Evolutionary conservation across 2,329 filamentous ascomycete genomes (phyloP).

Genomic region (Trichoderma atrobrunneum): DNA sequence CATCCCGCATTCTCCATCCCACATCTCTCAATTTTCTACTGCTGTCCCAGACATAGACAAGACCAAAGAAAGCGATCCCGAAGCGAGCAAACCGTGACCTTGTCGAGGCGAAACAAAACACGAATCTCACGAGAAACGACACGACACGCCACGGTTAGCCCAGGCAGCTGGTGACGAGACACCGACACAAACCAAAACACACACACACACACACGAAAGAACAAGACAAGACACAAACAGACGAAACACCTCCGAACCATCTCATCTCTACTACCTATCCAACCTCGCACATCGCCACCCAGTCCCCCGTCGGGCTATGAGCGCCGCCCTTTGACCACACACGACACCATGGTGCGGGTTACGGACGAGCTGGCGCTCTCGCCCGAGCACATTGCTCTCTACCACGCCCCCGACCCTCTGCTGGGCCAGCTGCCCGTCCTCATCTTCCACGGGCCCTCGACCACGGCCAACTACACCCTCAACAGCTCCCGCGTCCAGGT

Average conservation of each 20-base stretch:
- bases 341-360: slow-evolving; percentile 76
- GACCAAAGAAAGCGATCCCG: background rate
- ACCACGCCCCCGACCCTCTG: slow-evolving; percentile 81
- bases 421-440: slow-evolving; percentile 79
- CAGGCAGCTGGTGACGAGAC: background rate
- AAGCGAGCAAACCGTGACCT: background rate
- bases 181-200: background rate
- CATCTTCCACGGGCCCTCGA: slow-evolving; percentile 88
- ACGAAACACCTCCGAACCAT: background rate
- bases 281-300: background rate
- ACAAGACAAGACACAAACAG: background rate
- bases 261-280: background rate
- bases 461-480: slow-evolving; percentile 79
- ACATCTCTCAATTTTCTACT: background rate
- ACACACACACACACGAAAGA: background rate
- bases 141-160: background rate
- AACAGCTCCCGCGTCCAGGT: slow-evolving; percentile 93
- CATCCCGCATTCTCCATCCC: slow-evolving; percentile 11
- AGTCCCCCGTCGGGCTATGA: slow-evolving; percentile 21
- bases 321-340: slow-evolving; percentile 36
- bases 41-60: background rate
- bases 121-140: background rate
- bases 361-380: slow-evolving; percentile 75
- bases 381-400: slow-evolving; percentile 79
- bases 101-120: background rate